A percentile compares a stretch with the other conserved stretches of the same genome.
phyloP scores from a whole-genome alignment of 2,329 filamentous ascomycete species.

The Phyllosticta citriasiana region DNA sequence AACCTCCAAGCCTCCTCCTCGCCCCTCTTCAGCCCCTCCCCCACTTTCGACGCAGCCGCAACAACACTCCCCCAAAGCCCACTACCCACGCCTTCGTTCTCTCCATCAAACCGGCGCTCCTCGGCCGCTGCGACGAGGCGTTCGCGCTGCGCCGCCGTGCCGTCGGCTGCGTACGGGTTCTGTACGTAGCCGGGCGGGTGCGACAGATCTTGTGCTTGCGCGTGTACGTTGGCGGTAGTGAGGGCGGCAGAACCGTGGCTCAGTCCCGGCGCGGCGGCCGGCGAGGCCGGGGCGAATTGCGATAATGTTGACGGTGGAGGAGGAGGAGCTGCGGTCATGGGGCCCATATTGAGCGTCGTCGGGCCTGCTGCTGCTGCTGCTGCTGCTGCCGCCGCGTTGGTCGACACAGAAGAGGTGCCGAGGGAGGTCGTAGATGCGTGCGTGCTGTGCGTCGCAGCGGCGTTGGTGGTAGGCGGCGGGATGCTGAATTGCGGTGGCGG shows the following conservation, averaged over 20 bases:
- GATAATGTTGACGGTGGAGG: neutral
- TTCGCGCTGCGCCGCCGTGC: slow-evolving; percentile 18
- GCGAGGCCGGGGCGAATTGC: neutral
- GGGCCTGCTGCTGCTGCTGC: slow-evolving; percentile 15
- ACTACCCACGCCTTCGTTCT: slow-evolving; percentile 6
- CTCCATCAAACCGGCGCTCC: slow-evolving; percentile 12
- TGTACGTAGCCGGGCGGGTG: slow-evolving; percentile 41
- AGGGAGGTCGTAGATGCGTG: slow-evolving; percentile 16
- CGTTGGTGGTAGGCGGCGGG: slow-evolving; percentile 28
- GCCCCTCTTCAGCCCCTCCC: slow-evolving; percentile 9
- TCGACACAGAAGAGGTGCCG: too few species aligned
- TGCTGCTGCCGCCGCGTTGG: too few species aligned
- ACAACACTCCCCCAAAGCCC: slow-evolving; percentile 24
- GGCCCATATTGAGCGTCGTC: slow-evolving; percentile 30
- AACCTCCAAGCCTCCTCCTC: slow-evolving; percentile 10
- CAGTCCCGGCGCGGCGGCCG: neutral
- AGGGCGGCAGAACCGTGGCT: slow-evolving; percentile 7
- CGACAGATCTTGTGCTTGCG: slow-evolving; percentile 19
- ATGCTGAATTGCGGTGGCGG: slow-evolving; percentile 29
- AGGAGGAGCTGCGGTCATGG: neutral
- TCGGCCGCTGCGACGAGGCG: slow-evolving; percentile 20
- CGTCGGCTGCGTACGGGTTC: slow-evolving; percentile 31
- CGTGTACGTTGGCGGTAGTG: slow-evolving; percentile 17
- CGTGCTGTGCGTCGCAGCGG: slow-evolving; percentile 22
- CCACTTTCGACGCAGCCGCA: slow-evolving; percentile 26